Evolutionary conservation across 257 asterid genomes (phyloP).

Genomic region (Oldenlandia corymbosa): DNA sequence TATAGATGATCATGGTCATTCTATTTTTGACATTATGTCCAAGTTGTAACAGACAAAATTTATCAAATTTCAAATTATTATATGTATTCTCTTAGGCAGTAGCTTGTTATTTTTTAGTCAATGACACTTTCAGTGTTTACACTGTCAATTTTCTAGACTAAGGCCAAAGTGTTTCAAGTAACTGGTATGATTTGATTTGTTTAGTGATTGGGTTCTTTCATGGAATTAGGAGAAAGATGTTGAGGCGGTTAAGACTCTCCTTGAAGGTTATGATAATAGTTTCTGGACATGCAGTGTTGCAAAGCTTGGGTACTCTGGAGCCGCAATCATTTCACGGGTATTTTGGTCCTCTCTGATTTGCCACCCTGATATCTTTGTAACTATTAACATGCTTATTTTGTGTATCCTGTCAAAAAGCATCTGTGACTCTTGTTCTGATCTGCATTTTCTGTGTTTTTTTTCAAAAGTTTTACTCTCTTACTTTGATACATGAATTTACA

Average conservation of each 20-base stretch:
- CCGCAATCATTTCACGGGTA: slow-evolving; percentile 94
- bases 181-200: neutral
- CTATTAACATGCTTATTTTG: neutral
- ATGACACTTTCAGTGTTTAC: neutral
- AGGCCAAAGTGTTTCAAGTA: neutral
- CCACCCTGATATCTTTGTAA: neutral
- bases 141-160: neutral
- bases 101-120: neutral
- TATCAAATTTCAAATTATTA: neutral
- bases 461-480: neutral
- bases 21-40: too few species aligned
- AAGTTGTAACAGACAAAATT: neutral
- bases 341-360: neutral
- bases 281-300: slow-evolving; percentile 91
- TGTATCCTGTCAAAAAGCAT: neutral
- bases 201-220: slow-evolving; percentile 16
- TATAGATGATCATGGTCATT: too few species aligned
- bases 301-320: slow-evolving; percentile 90
- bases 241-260: slow-evolving; percentile 53
- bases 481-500: neutral
- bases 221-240: slow-evolving; percentile 83
- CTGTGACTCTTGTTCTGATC: neutral
- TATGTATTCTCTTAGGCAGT: neutral
- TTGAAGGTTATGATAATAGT: slow-evolving; percentile 74
- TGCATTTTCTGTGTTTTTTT: neutral